These are phyloP conservation scores for Pachyrhizus erosus DNA, from an alignment of 306 rosid genomes.

Conservation along the genomic window DNA sequence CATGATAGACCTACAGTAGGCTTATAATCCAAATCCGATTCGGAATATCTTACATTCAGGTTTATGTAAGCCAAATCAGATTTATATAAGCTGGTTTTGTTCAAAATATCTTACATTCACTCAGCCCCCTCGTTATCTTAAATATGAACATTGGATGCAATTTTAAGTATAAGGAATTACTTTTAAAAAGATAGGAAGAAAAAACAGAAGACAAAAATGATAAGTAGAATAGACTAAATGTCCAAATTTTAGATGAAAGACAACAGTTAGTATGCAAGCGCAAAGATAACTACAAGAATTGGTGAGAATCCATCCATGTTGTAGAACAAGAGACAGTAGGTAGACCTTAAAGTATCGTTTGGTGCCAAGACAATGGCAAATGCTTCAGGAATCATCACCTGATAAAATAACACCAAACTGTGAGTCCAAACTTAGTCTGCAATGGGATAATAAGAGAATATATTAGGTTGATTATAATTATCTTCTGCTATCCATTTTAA, in stretches of 20 bases:
- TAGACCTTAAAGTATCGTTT: constrained; percentile 69
- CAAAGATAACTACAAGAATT: neutral
- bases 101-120: constrained; percentile 2
- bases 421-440: constrained; percentile 24
- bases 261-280: neutral
- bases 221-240: neutral
- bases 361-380: constrained; percentile 90
- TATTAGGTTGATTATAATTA: constrained; percentile 17
- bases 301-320: neutral
- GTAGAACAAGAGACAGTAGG: neutral
- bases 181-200: neutral
- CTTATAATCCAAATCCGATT: constrained; percentile 9
- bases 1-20: neutral
- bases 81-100: neutral
- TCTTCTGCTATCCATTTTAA: neutral
- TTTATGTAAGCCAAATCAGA: too few relatives aligned
- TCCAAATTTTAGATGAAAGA: neutral
- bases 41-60: neutral
- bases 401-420: constrained; percentile 34
- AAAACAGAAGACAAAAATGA: neutral
- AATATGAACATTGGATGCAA: constrained; percentile 11
- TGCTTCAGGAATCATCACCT: constrained; percentile 87
- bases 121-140: neutral
- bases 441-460: constrained; percentile 6
- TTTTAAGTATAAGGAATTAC: neutral